These are phyloP conservation scores for Sonneratia alba DNA, from an alignment of 345 rosid genomes.

Conservation along the genomic window DNA sequence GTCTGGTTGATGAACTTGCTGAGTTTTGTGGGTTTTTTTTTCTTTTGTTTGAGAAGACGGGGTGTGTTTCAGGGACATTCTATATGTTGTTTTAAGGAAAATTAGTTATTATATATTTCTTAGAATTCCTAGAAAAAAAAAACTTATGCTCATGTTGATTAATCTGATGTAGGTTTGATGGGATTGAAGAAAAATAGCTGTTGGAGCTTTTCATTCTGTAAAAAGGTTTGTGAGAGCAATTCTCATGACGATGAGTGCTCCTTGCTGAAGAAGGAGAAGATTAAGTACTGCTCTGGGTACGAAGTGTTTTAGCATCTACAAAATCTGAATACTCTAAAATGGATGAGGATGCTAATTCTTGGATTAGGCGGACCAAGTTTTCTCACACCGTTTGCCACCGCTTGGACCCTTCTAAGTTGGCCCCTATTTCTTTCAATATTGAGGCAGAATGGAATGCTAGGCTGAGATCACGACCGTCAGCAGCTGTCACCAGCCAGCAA, in stretches of 20 bases:
- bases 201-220: slow-evolving; percentile 16
- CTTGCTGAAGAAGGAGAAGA: slow-evolving; percentile 17
- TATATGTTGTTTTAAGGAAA: not conserved
- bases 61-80: not conserved
- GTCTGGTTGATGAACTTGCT: not conserved
- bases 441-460: slow-evolving; percentile 32
- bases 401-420: slow-evolving; percentile 50
- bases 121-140: not conserved
- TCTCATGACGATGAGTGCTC: slow-evolving; percentile 14
- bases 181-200: slow-evolving; percentile 11
- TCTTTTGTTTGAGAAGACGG: not conserved
- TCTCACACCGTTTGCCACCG: slow-evolving; percentile 84
- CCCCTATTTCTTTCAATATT: slow-evolving; percentile 30
- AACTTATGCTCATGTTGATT: not conserved
- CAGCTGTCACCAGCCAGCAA: slow-evolving; percentile 19
- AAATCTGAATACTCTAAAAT: slow-evolving; percentile 21
- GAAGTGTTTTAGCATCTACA: slow-evolving; percentile 18
- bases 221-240: slow-evolving; percentile 13
- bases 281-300: slow-evolving; percentile 13
- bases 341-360: slow-evolving; percentile 68
- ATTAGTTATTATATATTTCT: not conserved
- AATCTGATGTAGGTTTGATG: slow-evolving; percentile 17
- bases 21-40: not conserved
- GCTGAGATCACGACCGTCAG: slow-evolving; percentile 33
- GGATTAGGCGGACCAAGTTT: slow-evolving; percentile 86